Conservation (phyloP, 345 rosid species). For the Citrus australasica region DNA sequence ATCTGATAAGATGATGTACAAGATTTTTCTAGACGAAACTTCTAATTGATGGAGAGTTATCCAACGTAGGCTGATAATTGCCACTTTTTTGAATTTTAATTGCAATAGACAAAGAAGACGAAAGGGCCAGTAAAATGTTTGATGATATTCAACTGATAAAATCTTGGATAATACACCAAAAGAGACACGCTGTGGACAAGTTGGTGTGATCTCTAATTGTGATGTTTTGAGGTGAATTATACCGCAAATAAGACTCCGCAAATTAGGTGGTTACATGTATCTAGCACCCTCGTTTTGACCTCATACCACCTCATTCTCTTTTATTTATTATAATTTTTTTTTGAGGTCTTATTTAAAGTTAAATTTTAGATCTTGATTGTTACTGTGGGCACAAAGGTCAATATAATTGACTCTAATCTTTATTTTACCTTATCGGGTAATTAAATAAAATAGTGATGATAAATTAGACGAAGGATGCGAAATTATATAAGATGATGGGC, state of each 20-base stretch:
- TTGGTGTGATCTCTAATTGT: slow-evolving; percentile 19
- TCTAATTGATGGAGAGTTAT: background rate
- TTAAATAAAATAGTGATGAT: background rate
- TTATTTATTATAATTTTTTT: background rate
- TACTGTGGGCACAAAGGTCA: background rate
- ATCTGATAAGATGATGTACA: background rate
- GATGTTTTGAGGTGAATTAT: background rate
- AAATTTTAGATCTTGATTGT: background rate
- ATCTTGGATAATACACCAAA: background rate
- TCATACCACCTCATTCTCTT: background rate
- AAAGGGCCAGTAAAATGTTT: background rate
- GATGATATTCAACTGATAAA: background rate
- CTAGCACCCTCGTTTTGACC: slow-evolving; percentile 7
- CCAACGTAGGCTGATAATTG: background rate
- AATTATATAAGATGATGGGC: background rate
- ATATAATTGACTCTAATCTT: background rate
- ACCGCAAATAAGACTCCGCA: background rate
- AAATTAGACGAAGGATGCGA: too few relatives aligned
- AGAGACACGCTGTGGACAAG: slow-evolving; percentile 6
- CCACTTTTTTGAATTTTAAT: background rate
- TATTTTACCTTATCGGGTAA: background rate
- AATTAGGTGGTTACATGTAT: slow-evolving; percentile 13
- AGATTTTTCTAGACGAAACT: background rate
- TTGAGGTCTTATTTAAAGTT: background rate
- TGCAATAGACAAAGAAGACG: background rate